A percentile compares a stretch with the other conserved stretches of the same genome.
Evolutionary conservation across 1,284 basidiomycete species (phyloP).

Genomic region (Sanghuangporus sanghuang): DNA sequence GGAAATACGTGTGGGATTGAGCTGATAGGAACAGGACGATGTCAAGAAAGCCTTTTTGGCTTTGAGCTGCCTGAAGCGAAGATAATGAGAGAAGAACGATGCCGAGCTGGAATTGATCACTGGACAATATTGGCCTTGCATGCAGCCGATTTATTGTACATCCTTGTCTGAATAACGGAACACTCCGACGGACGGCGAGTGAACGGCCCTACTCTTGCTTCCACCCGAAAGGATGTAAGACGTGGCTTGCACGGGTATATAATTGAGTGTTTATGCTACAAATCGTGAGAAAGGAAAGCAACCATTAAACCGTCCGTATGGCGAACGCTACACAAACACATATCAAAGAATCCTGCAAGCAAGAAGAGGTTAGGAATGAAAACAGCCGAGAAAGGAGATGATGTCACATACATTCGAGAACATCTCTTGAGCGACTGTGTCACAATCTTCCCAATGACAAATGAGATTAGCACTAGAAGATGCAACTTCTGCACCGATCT

Average conservation of each 20-base stretch:
- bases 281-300: neutral
- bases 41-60: conserved; percentile 16
- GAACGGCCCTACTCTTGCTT: neutral
- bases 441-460: conserved; percentile 73
- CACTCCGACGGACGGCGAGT: neutral
- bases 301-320: conserved; percentile 43
- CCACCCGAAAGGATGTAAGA: neutral
- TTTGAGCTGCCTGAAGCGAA: conserved; percentile 11
- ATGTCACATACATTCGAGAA: conserved; percentile 52
- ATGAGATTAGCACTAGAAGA: conserved; percentile 53
- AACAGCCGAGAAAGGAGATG: conserved; percentile 17
- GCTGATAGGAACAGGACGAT: neutral
- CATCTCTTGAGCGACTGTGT: conserved; percentile 64
- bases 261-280: conserved; percentile 9
- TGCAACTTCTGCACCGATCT: neutral
- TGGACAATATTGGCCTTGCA: neutral
- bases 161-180: neutral
- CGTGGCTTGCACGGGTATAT: neutral
- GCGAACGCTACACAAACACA: conserved; percentile 74
- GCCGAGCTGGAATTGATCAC: neutral
- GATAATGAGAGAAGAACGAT: neutral
- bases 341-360: conserved; percentile 60
- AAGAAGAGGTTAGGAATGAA: conserved; percentile 9
- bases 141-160: neutral
- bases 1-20: conserved; percentile 1